Evolutionary conservation across 768 basidiomycete species (phyloP).

Genomic region (Xerocomellus intermedius): DNA sequence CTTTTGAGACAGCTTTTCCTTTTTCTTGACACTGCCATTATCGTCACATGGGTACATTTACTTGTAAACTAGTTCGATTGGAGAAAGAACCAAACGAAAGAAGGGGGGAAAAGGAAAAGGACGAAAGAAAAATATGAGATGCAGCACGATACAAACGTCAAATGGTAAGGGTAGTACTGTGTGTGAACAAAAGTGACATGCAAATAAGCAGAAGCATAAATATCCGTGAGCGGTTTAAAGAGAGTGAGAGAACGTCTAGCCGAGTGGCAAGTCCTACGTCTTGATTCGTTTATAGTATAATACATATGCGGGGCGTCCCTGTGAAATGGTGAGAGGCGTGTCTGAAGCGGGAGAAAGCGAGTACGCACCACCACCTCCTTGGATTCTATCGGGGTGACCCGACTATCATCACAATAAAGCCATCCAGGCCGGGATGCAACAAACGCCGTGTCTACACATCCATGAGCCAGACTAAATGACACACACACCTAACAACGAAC

Average conservation of each 20-base stretch:
- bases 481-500: neutral
- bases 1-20: neutral
- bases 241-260: neutral
- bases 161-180: slow-evolving; percentile 16
- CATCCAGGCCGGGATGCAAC: slow-evolving; percentile 85
- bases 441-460: slow-evolving; percentile 79
- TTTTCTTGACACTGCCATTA: slow-evolving; percentile 17
- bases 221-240: slow-evolving; percentile 8
- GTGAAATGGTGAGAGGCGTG: slow-evolving; percentile 29
- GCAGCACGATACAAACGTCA: slow-evolving; percentile 21
- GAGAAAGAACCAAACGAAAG: neutral
- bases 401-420: slow-evolving; percentile 94
- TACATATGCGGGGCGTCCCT: slow-evolving; percentile 72
- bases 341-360: neutral
- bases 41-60: slow-evolving; percentile 25
- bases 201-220: slow-evolving; percentile 29
- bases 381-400: slow-evolving; percentile 67
- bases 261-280: slow-evolving; percentile 13
- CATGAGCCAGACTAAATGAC: neutral
- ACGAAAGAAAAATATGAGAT: slow-evolving; percentile 7
- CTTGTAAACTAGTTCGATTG: slow-evolving; percentile 27
- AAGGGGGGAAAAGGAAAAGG: neutral
- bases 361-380: slow-evolving; percentile 80
- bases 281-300: slow-evolving; percentile 72
- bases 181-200: slow-evolving; percentile 10